Percentiles rank a stretch among this genome's conserved stretches.
Conservation (phyloP, 805 yeast species). For the Hanseniaspora guilliermondii region DNA sequence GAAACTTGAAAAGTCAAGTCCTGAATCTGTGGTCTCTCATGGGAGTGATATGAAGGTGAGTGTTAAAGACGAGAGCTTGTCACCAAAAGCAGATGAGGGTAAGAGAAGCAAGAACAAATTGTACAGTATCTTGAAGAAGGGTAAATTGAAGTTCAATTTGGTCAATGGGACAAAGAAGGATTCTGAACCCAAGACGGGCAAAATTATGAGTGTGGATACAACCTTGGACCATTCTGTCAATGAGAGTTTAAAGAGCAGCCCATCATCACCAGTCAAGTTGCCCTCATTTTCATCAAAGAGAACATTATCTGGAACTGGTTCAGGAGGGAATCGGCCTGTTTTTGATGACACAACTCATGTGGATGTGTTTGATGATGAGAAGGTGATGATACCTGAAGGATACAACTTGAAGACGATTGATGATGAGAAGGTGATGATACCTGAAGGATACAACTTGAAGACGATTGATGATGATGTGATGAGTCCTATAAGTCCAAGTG, state of each 20-base stretch:
- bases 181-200: background rate
- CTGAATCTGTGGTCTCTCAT: background rate
- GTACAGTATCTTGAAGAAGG: constrained; percentile 3
- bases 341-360: background rate
- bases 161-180: background rate
- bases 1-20: background rate
- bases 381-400: background rate
- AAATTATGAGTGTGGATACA: background rate
- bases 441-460: background rate
- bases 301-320: constrained; percentile 1
- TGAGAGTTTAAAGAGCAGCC: constrained; percentile 6
- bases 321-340: background rate
- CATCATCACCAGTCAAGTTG: constrained; percentile 6
- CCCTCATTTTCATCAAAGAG: constrained; percentile 6
- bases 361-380: background rate
- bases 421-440: background rate
- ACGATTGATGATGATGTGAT: constrained; percentile 2
- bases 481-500: constrained; percentile 6
- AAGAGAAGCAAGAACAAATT: constrained; percentile 2
- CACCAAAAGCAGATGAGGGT: background rate
- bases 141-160: constrained; percentile 8
- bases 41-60: background rate
- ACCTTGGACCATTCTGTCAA: background rate
- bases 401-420: background rate
- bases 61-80: background rate